Evolutionary conservation across 1,284 basidiomycete species (phyloP).

Genomic region (Cystobasidium sp.): DNA sequence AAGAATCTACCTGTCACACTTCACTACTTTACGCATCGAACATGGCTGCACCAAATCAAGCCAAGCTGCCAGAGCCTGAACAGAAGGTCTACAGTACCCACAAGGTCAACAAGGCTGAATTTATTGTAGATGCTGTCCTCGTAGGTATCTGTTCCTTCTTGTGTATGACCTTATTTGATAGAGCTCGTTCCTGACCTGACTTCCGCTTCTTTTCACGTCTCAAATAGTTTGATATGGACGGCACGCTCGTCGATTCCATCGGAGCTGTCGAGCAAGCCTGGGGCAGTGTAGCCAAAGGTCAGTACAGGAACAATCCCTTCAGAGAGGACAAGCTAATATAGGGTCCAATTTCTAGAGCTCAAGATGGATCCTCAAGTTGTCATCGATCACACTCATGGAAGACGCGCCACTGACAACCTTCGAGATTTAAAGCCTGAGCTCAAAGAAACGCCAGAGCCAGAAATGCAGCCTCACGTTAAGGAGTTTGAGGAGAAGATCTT

Average conservation of each 20-base stretch:
- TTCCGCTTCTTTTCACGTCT: background rate
- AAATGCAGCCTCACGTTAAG: conserved; percentile 71
- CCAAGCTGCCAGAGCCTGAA: conserved; percentile 2
- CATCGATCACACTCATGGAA: conserved; percentile 70
- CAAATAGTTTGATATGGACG: conserved; percentile 50
- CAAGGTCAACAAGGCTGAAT: conserved; percentile 51
- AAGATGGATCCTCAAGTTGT: conserved; percentile 53
- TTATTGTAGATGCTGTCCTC: conserved; percentile 53
- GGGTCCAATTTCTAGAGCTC: conserved; percentile 44
- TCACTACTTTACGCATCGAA: background rate
- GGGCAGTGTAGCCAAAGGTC: conserved; percentile 72
- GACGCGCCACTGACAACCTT: conserved; percentile 71
- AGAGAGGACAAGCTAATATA: conserved; percentile 61
- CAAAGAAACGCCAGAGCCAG: conserved; percentile 60
- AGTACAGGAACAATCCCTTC: conserved; percentile 66
- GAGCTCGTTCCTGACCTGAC: background rate
- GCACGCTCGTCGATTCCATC: conserved; percentile 73
- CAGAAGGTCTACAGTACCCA: conserved; percentile 43
- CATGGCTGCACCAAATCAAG: conserved; percentile 8
- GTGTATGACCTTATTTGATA: background rate
- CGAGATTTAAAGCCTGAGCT: conserved; percentile 66
- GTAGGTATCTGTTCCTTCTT: conserved; percentile 26
- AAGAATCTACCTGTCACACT: background rate
- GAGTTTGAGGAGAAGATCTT: conserved; percentile 72
- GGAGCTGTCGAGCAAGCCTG: conserved; percentile 77